phyloP scores from a whole-genome alignment of 2,329 filamentous ascomycete genomes.

The Xylaria polymorpha region DNA sequence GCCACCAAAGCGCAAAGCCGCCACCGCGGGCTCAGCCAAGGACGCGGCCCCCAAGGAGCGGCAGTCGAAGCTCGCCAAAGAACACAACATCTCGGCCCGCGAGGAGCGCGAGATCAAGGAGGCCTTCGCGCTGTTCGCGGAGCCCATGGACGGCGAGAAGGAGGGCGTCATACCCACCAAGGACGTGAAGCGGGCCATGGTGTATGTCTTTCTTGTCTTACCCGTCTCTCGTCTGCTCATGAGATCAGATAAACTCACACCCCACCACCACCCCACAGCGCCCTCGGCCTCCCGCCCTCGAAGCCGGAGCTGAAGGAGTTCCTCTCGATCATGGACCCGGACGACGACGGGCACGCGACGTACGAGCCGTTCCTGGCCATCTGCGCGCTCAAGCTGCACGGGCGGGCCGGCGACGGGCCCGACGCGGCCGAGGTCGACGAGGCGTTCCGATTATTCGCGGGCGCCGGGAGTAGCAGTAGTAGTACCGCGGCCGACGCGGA shows the following conservation, averaged over 20 bases:
- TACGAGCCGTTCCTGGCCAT: constrained; percentile 89
- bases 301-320: constrained; percentile 80
- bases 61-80: constrained; percentile 89
- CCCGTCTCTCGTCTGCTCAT: neutral
- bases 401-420: constrained; percentile 62
- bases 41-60: constrained; percentile 60
- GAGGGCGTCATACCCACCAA: constrained; percentile 74
- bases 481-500: neutral
- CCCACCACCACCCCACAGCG: constrained; percentile 63
- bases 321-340: constrained; percentile 83
- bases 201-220: constrained; percentile 64
- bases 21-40: constrained; percentile 47
- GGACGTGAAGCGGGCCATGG: constrained; percentile 77
- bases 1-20: constrained; percentile 65
- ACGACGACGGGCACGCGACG: constrained; percentile 78
- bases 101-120: constrained; percentile 93
- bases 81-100: constrained; percentile 84
- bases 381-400: constrained; percentile 85
- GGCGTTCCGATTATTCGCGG: constrained; percentile 84
- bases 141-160: constrained; percentile 77
- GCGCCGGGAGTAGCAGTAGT: constrained; percentile 50
- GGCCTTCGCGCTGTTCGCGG: constrained; percentile 84
- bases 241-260: constrained; percentile 2
- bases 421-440: constrained; percentile 78
- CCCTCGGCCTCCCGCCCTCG: constrained; percentile 79